Evolutionary conservation across 2,329 filamentous ascomycete species (phyloP).

Genomic region (Fulvia fulva): DNA sequence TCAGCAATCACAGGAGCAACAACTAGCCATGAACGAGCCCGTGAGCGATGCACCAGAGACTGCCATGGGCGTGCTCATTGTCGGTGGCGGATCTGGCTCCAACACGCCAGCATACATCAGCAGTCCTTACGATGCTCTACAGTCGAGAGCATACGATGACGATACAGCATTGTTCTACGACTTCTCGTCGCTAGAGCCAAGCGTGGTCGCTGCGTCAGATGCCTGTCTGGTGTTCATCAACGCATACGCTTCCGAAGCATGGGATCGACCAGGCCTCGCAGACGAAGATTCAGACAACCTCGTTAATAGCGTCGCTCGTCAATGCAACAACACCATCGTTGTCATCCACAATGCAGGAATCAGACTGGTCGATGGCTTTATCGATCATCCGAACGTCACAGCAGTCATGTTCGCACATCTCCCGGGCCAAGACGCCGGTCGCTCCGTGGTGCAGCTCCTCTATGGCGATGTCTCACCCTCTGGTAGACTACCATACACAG

Average conservation of each 20-base stretch:
- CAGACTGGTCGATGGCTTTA: slow-evolving; percentile 57
- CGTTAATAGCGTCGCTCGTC: slow-evolving; percentile 54
- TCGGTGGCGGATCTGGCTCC: slow-evolving; percentile 35
- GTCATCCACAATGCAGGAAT: slow-evolving; percentile 62
- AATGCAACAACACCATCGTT: slow-evolving; percentile 61
- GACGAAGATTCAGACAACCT: slow-evolving; percentile 51
- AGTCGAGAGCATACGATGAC: slow-evolving; percentile 43
- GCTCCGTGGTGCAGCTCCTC: slow-evolving; percentile 52
- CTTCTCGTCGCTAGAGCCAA: slow-evolving; percentile 47
- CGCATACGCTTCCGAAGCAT: slow-evolving; percentile 40
- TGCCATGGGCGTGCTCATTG: slow-evolving; percentile 32
- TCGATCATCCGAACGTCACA: slow-evolving; percentile 62
- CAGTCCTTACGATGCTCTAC: slow-evolving; percentile 36
- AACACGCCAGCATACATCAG: slow-evolving; percentile 34
- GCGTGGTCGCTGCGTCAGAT: slow-evolving; percentile 43
- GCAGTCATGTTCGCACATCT: slow-evolving; percentile 62
- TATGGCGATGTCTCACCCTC: slow-evolving; percentile 57
- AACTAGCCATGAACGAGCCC: slow-evolving; percentile 34
- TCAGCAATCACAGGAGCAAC: slow-evolving; percentile 19
- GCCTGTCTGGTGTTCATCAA: slow-evolving; percentile 59
- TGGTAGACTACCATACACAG: slow-evolving; percentile 59
- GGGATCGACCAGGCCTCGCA: slow-evolving; percentile 35
- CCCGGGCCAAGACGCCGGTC: slow-evolving; percentile 61
- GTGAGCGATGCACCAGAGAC: slow-evolving; percentile 24
- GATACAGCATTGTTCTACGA: slow-evolving; percentile 59